Conservation (phyloP, 495 filamentous ascomycete genomes). For the Entonaema liquescens region DNA sequence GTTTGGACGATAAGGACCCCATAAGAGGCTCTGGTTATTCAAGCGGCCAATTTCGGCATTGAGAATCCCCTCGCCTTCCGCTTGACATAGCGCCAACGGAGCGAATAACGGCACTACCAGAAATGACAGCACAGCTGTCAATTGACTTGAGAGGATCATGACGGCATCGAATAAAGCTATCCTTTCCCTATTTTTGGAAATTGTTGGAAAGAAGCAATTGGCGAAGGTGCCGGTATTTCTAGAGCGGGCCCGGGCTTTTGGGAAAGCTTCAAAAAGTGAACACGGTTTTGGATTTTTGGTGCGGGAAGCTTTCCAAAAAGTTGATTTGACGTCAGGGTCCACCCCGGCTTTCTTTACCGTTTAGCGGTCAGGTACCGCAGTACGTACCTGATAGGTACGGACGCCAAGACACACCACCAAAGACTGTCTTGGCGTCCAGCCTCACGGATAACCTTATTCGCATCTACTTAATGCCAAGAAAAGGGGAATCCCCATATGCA, state of each 20-base stretch:
- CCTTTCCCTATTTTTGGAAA: background rate
- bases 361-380: background rate
- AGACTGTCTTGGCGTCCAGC: constrained; percentile 15
- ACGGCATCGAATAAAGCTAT: constrained; percentile 34
- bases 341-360: constrained; percentile 1
- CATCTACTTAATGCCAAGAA: constrained; percentile 6
- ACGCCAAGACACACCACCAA: constrained; percentile 27
- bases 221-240: background rate
- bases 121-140: constrained; percentile 48
- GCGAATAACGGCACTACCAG: constrained; percentile 19
- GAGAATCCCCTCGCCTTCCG: constrained; percentile 52
- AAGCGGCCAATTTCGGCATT: constrained; percentile 62
- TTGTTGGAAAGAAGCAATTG: background rate
- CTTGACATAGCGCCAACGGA: constrained; percentile 6
- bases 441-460: constrained; percentile 27
- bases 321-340: constrained; percentile 40
- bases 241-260: constrained; percentile 10
- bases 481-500: background rate
- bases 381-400: background rate
- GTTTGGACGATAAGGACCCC: constrained; percentile 96
- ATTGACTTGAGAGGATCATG: constrained; percentile 40
- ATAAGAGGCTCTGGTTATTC: constrained; percentile 88
- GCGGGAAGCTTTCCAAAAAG: constrained; percentile 34
- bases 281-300: constrained; percentile 41
- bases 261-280: constrained; percentile 38